Conservation (phyloP, 2,329 filamentous ascomycete species). For the Claviceps paspali region DNA sequence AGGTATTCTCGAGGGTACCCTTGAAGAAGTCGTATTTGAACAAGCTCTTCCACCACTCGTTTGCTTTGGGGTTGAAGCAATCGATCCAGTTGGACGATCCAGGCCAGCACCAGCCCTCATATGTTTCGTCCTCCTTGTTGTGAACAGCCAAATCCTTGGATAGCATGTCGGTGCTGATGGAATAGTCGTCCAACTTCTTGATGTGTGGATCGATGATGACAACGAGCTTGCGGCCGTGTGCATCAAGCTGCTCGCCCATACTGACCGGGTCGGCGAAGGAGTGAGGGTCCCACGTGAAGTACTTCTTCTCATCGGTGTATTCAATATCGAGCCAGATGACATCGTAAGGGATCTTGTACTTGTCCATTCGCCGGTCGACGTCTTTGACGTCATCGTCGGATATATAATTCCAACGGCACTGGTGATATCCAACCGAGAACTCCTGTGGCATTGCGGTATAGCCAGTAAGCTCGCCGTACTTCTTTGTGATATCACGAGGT, state of each 20-base stretch:
- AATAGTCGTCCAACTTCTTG: conserved; percentile 75
- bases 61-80: conserved; percentile 82
- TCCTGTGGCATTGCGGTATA: conserved; percentile 83
- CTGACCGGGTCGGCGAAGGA: conserved; percentile 73
- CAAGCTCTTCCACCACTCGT: conserved; percentile 78
- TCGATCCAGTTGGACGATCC: conserved; percentile 95
- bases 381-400: conserved; percentile 95
- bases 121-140: conserved; percentile 79
- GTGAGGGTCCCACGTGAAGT: conserved; percentile 91
- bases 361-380: conserved; percentile 92
- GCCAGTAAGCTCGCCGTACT: conserved; percentile 81
- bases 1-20: conserved; percentile 72
- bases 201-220: conserved; percentile 95
- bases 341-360: conserved; percentile 89
- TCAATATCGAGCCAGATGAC: conserved; percentile 99
- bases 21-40: conserved; percentile 84
- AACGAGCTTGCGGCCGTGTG: conserved; percentile 77
- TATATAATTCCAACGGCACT: conserved; percentile 98
- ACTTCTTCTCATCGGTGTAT: conserved; percentile 93
- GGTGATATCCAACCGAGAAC: conserved; percentile 86
- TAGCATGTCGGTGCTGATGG: conserved; percentile 65
- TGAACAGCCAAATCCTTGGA: conserved; percentile 70
- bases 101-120: conserved; percentile 98
- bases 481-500: conserved; percentile 64
- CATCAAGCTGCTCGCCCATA: conserved; percentile 80